Conservation (phyloP, 768 basidiomycete genomes). For the Tricholoma hemisulphureum region DNA sequence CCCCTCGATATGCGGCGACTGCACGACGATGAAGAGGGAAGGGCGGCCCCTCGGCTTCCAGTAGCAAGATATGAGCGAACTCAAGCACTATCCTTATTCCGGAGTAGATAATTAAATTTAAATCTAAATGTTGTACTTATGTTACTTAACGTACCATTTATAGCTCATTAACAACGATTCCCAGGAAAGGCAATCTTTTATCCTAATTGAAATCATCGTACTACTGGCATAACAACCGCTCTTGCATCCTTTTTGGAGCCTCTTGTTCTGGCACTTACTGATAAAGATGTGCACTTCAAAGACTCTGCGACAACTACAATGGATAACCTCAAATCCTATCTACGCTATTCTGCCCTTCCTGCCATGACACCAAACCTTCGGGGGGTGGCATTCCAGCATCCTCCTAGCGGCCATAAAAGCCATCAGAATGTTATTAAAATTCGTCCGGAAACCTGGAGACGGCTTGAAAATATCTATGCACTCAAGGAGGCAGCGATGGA, state of each 20-base stretch:
- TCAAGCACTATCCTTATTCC: neutral
- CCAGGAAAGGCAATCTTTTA: neutral
- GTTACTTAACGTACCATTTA: too few species aligned
- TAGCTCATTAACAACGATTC: neutral
- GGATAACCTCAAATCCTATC: slow-evolving; percentile 46
- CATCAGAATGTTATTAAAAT: slow-evolving; percentile 44
- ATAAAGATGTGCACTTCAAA: neutral
- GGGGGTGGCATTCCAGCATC: slow-evolving; percentile 29
- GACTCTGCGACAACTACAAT: slow-evolving; percentile 21
- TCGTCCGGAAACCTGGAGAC: slow-evolving; percentile 48
- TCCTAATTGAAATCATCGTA: neutral
- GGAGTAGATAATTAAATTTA: neutral
- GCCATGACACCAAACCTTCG: slow-evolving; percentile 28
- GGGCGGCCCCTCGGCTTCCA: slow-evolving; percentile 21
- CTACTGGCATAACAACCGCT: neutral
- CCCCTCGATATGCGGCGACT: slow-evolving; percentile 46
- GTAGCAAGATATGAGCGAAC: neutral
- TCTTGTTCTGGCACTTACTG: slow-evolving; percentile 1
- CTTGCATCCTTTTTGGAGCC: neutral
- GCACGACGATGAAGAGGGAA: slow-evolving; percentile 32
- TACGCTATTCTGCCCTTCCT: slow-evolving; percentile 48
- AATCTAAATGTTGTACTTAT: too few species aligned
- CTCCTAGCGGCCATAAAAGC: slow-evolving; percentile 44
- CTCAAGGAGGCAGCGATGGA: slow-evolving; percentile 30
- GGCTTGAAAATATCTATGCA: slow-evolving; percentile 47